These are phyloP conservation scores for Cytospora chrysosperma DNA, from an alignment of 2,329 filamentous ascomycete species.

Conservation along the genomic window DNA sequence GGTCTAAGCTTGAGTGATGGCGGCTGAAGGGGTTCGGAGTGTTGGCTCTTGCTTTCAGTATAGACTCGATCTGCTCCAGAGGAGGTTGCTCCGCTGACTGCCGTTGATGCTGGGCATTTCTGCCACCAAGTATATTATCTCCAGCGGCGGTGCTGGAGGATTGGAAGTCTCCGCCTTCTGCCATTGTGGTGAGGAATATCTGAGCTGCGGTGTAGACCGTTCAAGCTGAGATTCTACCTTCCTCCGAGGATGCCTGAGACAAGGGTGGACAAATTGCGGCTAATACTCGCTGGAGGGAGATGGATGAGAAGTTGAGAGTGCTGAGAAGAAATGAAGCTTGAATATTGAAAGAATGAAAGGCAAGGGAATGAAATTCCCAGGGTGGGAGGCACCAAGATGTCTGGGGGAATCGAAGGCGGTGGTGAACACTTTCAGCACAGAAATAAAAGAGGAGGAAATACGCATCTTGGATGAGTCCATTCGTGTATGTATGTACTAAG, in stretches of 20 bases:
- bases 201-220: neutral
- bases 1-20: conserved; percentile 37
- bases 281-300: neutral
- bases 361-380: neutral
- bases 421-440: neutral
- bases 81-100: conserved; percentile 21
- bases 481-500: conserved; percentile 11
- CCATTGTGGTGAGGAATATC: conserved; percentile 9
- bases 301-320: neutral
- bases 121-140: neutral
- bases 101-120: neutral
- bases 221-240: neutral
- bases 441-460: conserved; percentile 10
- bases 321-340: neutral
- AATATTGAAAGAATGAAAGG: neutral
- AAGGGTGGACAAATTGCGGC: neutral
- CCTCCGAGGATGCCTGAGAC: neutral
- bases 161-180: conserved; percentile 22
- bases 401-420: neutral
- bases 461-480: neutral
- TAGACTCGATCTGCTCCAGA: conserved; percentile 29
- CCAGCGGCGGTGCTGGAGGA: conserved; percentile 1
- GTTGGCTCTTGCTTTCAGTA: conserved; percentile 30
- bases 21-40: conserved; percentile 34
- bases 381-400: neutral